Percentiles rank a stretch among this genome's conserved stretches.
Conservation (phyloP, 352 stramenopile species). For the Phytophthora idaei region DNA sequence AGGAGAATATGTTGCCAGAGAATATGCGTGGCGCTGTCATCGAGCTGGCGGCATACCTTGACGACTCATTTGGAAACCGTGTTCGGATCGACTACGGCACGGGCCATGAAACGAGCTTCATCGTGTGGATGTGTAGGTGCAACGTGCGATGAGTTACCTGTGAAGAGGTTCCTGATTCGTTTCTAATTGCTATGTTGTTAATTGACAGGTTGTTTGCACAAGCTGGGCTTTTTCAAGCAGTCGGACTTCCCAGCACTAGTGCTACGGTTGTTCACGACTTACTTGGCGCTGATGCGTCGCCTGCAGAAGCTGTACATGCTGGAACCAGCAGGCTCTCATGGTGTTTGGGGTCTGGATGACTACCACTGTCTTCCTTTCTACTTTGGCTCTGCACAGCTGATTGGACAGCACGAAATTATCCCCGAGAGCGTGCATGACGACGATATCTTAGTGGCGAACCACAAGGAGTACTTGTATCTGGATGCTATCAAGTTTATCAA, state of each 20-base stretch:
- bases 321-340: conserved; percentile 98
- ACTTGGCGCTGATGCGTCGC: conserved; percentile 93
- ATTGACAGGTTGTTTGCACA: conserved; percentile 76
- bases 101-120: conserved; percentile 98
- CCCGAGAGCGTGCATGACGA: conserved; percentile 84
- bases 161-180: conserved; percentile 14
- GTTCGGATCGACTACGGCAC: conserved; percentile 99
- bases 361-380: conserved; percentile 99
- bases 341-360: conserved; percentile 99
- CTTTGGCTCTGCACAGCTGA: conserved; percentile 96
- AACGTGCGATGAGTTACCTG: neutral
- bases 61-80: conserved; percentile 96
- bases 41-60: conserved; percentile 95
- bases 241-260: conserved; percentile 86
- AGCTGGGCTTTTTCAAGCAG: conserved; percentile 90
- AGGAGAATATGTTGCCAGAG: conserved; percentile 66
- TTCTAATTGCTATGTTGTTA: conserved; percentile 5
- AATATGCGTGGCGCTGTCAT: conserved; percentile 70
- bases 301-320: conserved; percentile 98
- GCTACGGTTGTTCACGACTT: conserved; percentile 92
- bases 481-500: conserved; percentile 93
- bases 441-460: conserved; percentile 58
- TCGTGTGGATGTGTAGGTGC: conserved; percentile 92
- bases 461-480: conserved; percentile 92
- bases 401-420: conserved; percentile 70